phyloP scores from a whole-genome alignment of 768 basidiomycete genomes.

The Lyophyllum atratum region DNA sequence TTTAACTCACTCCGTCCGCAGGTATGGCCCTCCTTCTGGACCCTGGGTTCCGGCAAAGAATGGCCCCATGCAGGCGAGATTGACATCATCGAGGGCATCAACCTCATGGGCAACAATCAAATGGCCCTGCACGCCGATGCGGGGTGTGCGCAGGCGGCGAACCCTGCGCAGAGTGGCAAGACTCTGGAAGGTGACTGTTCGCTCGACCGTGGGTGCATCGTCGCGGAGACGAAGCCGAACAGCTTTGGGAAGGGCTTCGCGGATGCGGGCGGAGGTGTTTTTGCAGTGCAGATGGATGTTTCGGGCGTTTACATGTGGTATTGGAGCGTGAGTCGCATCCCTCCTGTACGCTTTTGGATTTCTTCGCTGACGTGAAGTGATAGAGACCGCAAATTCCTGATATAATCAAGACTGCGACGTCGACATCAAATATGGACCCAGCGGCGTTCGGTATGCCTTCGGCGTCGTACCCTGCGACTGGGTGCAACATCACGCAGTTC shows the following conservation, averaged over 20 bases:
- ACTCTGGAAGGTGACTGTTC: constrained; percentile 33
- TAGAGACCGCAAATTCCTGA: constrained; percentile 47
- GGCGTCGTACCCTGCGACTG: constrained; percentile 58
- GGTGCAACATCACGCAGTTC: constrained; percentile 55
- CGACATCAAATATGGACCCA: constrained; percentile 37
- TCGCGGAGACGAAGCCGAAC: constrained; percentile 40
- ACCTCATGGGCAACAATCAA: constrained; percentile 51
- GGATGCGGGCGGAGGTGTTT: constrained; percentile 53
- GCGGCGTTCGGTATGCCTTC: constrained; percentile 61
- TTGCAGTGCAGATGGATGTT: constrained; percentile 68
- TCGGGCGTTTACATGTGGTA: constrained; percentile 35
- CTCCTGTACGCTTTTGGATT: neutral
- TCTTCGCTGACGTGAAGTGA: neutral
- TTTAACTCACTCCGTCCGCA: constrained; percentile 8
- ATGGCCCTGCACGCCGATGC: constrained; percentile 53
- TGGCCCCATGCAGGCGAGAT: constrained; percentile 50
- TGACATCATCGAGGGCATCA: constrained; percentile 64
- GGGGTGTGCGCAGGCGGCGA: constrained; percentile 33
- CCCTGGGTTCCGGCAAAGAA: constrained; percentile 32
- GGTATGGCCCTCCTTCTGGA: constrained; percentile 53
- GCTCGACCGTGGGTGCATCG: constrained; percentile 42
- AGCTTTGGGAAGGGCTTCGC: constrained; percentile 53
- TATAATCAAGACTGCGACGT: constrained; percentile 34
- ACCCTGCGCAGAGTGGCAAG: constrained; percentile 31
- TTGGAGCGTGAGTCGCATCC: constrained; percentile 24